Evolutionary conservation across 345 rosid genomes (phyloP).

Genomic region (Chamaenerion angustifolium): DNA sequence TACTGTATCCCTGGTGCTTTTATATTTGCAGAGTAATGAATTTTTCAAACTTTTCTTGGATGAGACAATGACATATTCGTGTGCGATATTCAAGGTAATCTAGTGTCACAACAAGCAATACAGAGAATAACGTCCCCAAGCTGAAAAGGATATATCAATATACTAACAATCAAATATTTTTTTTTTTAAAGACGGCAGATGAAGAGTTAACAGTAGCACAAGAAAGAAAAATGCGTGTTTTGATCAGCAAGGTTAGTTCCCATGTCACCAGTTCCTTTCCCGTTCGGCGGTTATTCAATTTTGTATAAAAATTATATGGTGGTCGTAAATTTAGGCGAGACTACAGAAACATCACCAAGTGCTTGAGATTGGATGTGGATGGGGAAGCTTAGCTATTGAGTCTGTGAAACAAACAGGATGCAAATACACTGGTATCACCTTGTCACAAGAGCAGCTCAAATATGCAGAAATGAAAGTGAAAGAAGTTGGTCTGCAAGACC

Average conservation of each 20-base stretch:
- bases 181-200: slow-evolving; percentile 37
- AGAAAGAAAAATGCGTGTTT: slow-evolving; percentile 50
- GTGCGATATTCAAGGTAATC: slow-evolving; percentile 65
- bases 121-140: background rate
- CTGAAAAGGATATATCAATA: no score
- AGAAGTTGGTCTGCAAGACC: slow-evolving; percentile 83
- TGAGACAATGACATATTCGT: slow-evolving; percentile 84
- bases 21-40: slow-evolving; percentile 50
- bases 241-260: slow-evolving; percentile 47
- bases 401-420: slow-evolving; percentile 79
- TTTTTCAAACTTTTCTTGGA: slow-evolving; percentile 71
- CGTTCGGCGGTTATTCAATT: no score
- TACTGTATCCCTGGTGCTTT: no score
- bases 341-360: slow-evolving; percentile 44
- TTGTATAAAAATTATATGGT: no score
- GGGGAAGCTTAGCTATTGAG: slow-evolving; percentile 89
- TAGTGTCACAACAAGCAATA: no score
- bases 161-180: no score
- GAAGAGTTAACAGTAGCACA: slow-evolving; percentile 73
- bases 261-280: background rate
- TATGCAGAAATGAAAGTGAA: slow-evolving; percentile 57
- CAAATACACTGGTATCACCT: slow-evolving; percentile 71
- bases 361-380: slow-evolving; percentile 84
- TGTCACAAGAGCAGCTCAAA: slow-evolving; percentile 63
- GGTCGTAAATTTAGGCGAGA: slow-evolving; percentile 27